Conservation (phyloP, 345 rosid species). For the Lenwebbia sp. region DNA sequence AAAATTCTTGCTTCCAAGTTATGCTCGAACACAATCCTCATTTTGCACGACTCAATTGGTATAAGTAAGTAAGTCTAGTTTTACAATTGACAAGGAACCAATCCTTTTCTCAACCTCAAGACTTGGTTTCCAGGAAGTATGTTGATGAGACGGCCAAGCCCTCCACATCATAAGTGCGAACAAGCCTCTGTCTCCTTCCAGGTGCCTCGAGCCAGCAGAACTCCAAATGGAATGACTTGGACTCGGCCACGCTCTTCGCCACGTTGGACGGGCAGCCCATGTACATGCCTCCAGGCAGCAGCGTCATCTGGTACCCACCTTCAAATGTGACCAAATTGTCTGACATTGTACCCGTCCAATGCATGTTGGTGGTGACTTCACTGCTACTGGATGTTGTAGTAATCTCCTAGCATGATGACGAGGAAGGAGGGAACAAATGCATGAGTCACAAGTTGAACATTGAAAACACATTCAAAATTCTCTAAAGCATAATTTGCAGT, state of each 20-base stretch:
- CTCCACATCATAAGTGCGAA: slow-evolving; percentile 71
- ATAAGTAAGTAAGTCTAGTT: neutral
- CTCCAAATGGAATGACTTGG: slow-evolving; percentile 73
- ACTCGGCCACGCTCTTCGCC: slow-evolving; percentile 53
- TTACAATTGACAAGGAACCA: neutral
- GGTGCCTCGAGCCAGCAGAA: slow-evolving; percentile 80
- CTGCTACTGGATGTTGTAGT: slow-evolving; percentile 19
- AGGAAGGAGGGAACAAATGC: neutral
- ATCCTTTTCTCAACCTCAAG: slow-evolving; percentile 13
- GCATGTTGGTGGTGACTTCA: slow-evolving; percentile 38
- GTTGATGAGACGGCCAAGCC: slow-evolving; percentile 87
- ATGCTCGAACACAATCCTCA: neutral
- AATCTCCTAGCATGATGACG: slow-evolving; percentile 33
- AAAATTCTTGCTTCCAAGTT: neutral
- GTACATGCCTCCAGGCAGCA: slow-evolving; percentile 86
- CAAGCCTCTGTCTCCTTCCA: slow-evolving; percentile 60
- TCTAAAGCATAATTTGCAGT: neutral
- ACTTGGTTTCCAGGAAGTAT: slow-evolving; percentile 51
- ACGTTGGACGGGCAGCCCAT: slow-evolving; percentile 75
- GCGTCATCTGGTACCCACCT: slow-evolving; percentile 57
- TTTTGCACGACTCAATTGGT: neutral
- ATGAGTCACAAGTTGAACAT: neutral
- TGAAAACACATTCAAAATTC: neutral
- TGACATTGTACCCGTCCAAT: slow-evolving; percentile 47
- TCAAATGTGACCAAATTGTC: slow-evolving; percentile 54